Evolutionary conservation across 139 green algal species (phyloP).

Genomic region (Penium margaritaceum): DNA sequence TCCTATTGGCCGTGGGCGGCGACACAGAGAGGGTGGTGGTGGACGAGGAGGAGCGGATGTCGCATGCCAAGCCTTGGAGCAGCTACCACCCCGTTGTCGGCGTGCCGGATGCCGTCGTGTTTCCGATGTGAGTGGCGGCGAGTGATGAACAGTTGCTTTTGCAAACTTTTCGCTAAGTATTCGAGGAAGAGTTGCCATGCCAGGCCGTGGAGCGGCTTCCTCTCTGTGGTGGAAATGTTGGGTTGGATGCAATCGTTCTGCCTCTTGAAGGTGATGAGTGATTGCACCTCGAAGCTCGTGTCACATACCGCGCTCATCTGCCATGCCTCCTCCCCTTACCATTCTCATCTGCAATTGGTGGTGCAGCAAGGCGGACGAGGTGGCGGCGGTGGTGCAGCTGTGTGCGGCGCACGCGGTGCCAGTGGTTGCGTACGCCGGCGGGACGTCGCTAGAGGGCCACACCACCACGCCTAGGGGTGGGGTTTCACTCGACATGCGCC

Average conservation of each 20-base stretch:
- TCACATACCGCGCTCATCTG: too few species aligned
- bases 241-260: too few species aligned
- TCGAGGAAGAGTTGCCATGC: too few species aligned
- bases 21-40: constrained; percentile 23
- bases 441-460: constrained; percentile 44
- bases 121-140: background rate
- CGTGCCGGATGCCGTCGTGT: constrained; percentile 25
- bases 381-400: constrained; percentile 33
- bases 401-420: constrained; percentile 18
- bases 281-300: too few species aligned
- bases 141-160: too few species aligned
- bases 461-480: constrained; percentile 21
- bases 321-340: too few species aligned
- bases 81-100: constrained; percentile 19
- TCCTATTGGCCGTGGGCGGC: background rate
- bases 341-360: too few species aligned
- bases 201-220: too few species aligned
- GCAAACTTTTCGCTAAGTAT: too few species aligned
- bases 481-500: constrained; percentile 37
- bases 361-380: constrained; percentile 38
- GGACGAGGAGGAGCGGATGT: constrained; percentile 14
- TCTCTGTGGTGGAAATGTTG: too few species aligned
- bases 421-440: constrained; percentile 25
- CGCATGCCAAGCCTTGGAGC: constrained; percentile 36
- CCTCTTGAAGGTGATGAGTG: too few species aligned